These are phyloP conservation scores for Xylariaceae sp. DNA, from an alignment of 2,329 filamentous ascomycete species.

Conservation along the genomic window DNA sequence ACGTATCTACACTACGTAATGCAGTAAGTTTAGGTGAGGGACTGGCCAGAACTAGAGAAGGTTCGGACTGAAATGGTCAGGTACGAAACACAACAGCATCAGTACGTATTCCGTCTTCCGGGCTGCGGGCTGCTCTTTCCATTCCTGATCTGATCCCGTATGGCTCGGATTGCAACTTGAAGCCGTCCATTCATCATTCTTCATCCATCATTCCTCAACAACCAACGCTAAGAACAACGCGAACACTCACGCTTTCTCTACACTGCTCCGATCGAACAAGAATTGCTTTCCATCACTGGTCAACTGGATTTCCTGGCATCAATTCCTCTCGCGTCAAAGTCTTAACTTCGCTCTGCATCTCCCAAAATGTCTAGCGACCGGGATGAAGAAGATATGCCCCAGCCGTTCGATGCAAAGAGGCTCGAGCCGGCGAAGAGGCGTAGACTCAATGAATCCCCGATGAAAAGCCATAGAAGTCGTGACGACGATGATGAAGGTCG, in stretches of 20 bases:
- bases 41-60: too few species aligned
- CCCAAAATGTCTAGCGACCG: slow-evolving; percentile 33
- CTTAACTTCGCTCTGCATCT: not conserved
- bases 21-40: too few species aligned
- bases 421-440: slow-evolving; percentile 39
- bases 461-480: slow-evolving; percentile 26
- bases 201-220: not conserved
- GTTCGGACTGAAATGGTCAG: too few species aligned
- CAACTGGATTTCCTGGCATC: too few species aligned
- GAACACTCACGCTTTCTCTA: not conserved
- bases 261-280: not conserved
- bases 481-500: slow-evolving; percentile 14
- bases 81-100: too few species aligned
- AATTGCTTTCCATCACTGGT: not conserved
- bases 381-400: slow-evolving; percentile 33
- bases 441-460: slow-evolving; percentile 35
- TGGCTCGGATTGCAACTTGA: not conserved
- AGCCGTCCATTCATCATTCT: not conserved
- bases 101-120: too few species aligned
- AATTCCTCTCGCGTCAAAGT: not conserved
- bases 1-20: too few species aligned
- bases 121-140: too few species aligned
- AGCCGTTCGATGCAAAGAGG: slow-evolving; percentile 39
- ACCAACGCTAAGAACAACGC: not conserved
- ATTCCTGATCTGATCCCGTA: too few species aligned